phyloP scores from a whole-genome alignment of 1,284 basidiomycete species.

The Ganoderma leucocontextum region DNA sequence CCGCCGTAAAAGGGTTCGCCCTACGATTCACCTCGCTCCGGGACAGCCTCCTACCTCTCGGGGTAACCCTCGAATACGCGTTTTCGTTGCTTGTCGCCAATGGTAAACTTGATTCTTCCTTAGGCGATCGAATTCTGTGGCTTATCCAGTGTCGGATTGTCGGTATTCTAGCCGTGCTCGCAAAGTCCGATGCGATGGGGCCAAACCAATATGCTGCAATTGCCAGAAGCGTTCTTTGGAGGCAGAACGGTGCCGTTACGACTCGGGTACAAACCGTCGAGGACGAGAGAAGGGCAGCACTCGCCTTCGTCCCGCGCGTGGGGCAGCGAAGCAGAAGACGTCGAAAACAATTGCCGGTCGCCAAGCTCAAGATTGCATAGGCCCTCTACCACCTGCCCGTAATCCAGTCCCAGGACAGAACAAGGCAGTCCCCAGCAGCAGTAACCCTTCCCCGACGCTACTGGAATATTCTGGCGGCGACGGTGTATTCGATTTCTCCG shows the following conservation, averaged over 20 bases:
- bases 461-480: background rate
- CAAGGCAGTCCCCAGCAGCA: background rate
- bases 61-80: slow-evolving; percentile 30
- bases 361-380: background rate
- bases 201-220: slow-evolving; percentile 76
- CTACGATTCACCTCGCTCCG: slow-evolving; percentile 52
- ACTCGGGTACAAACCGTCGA: slow-evolving; percentile 72
- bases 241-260: slow-evolving; percentile 53
- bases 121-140: background rate
- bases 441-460: background rate
- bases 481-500: slow-evolving; percentile 2
- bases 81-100: slow-evolving; percentile 33
- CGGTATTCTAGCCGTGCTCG: slow-evolving; percentile 61
- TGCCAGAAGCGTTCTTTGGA: slow-evolving; percentile 59
- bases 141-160: background rate
- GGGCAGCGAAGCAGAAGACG: background rate
- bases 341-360: slow-evolving; percentile 14
- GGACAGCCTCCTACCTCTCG: slow-evolving; percentile 29
- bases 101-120: slow-evolving; percentile 34
- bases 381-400: background rate
- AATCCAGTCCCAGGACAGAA: background rate
- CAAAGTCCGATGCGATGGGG: slow-evolving; percentile 82
- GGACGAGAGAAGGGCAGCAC: slow-evolving; percentile 74
- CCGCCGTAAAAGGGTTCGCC: slow-evolving; percentile 43
- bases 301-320: slow-evolving; percentile 56